Percentiles rank a stretch among this genome's conserved stretches.
phyloP scores from a whole-genome alignment of 2,329 filamentous ascomycete genomes.

The Clathrospora elynae region DNA sequence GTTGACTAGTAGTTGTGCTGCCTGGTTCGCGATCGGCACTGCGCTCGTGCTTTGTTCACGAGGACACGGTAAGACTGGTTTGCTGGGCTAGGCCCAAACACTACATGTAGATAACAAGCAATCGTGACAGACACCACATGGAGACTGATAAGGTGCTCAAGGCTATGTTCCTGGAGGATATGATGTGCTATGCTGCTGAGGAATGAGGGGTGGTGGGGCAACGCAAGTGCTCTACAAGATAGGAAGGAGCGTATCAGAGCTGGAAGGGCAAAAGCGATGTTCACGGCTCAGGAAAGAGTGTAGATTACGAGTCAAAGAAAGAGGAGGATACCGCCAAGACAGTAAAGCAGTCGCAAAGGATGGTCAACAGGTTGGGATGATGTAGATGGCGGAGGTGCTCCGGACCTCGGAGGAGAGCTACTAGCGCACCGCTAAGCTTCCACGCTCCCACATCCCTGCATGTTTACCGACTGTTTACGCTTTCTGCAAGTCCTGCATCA shows the following conservation, averaged over 20 bases:
- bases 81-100: neutral
- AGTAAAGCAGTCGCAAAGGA: too few relatives aligned
- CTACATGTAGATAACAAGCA: neutral
- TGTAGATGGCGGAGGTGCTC: too few relatives aligned
- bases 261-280: too few relatives aligned
- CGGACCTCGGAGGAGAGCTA: conserved; percentile 8
- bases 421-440: neutral
- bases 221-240: too few relatives aligned
- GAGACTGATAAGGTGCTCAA: neutral
- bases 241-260: too few relatives aligned
- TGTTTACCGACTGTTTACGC: conserved; percentile 32
- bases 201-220: conserved; percentile 24
- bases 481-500: conserved; percentile 17
- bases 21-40: conserved; percentile 14
- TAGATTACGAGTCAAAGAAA: too few relatives aligned
- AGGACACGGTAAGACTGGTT: conserved; percentile 14
- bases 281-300: too few relatives aligned
- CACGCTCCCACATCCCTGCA: conserved; percentile 8
- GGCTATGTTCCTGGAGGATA: neutral
- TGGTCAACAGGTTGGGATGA: too few relatives aligned
- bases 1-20: conserved; percentile 14
- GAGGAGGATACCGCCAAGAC: too few relatives aligned
- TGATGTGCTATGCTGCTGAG: conserved; percentile 2
- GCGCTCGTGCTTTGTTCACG: conserved; percentile 38
- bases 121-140: neutral